A percentile compares a stretch with the other conserved stretches of the same genome.
These are phyloP conservation scores for Ostreobium quekettii DNA, from an alignment of 139 green algal genomes.

Conservation along the genomic window DNA sequence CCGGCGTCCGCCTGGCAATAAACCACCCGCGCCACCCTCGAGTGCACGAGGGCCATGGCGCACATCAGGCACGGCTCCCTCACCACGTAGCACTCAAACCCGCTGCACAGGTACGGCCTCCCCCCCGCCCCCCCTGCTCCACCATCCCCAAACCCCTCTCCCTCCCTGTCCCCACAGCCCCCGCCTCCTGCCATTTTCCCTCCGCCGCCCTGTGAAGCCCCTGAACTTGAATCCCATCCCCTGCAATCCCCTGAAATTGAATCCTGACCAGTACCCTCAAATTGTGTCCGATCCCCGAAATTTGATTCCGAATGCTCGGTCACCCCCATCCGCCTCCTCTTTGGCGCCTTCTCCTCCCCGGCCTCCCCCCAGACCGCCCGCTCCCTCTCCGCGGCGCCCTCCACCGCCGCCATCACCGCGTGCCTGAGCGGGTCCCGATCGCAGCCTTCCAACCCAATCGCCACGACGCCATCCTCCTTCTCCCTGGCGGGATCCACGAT, in stretches of 20 bases:
- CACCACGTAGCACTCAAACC: constrained; percentile 77
- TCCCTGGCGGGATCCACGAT: constrained; percentile 47
- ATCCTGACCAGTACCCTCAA: no score
- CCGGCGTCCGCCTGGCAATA: constrained; percentile 36
- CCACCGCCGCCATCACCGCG: constrained; percentile 64
- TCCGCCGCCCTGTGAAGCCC: neutral
- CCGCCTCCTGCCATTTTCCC: neutral
- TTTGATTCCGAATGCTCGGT: neutral
- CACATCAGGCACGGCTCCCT: constrained; percentile 93
- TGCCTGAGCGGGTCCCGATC: constrained; percentile 60
- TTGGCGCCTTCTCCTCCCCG: neutral
- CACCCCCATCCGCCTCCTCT: neutral
- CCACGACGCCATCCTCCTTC: neutral
- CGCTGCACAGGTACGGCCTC: constrained; percentile 87
- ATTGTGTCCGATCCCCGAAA: neutral
- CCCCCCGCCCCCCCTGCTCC: neutral
- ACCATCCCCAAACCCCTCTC: neutral
- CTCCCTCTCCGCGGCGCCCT: constrained; percentile 34
- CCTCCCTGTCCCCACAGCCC: neutral
- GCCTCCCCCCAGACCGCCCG: neutral
- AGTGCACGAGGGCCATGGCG: constrained; percentile 88
- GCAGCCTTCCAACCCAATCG: constrained; percentile 23
- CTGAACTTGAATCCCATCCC: neutral
- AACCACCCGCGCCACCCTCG: constrained; percentile 59
- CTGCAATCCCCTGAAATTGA: neutral